Percentiles rank a stretch among this genome's conserved stretches.
phyloP scores from a whole-genome alignment of 495 filamentous ascomycete genomes.

The Amniculicola lignicola region DNA sequence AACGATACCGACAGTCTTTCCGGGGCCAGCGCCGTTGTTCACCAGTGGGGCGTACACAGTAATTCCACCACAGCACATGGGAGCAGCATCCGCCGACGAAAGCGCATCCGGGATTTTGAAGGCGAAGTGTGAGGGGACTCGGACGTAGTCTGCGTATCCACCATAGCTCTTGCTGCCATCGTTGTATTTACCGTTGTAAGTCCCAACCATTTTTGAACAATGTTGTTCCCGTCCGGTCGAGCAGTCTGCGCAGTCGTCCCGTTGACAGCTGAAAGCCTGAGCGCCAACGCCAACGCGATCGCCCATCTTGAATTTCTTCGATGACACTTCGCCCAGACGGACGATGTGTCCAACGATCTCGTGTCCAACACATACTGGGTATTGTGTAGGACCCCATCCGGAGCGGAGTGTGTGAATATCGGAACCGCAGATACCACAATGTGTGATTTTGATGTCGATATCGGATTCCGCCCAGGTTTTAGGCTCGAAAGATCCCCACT shows the following conservation, averaged over 20 bases:
- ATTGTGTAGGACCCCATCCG: conserved; percentile 67
- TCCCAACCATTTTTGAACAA: conserved; percentile 59
- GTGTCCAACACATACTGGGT: conserved; percentile 73
- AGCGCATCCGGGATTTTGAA: conserved; percentile 70
- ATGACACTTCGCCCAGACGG: conserved; percentile 55
- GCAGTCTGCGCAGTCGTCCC: conserved; percentile 68
- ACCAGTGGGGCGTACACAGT: conserved; percentile 73
- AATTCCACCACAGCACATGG: conserved; percentile 81
- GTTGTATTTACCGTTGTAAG: conserved; percentile 65
- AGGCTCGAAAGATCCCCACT: conserved; percentile 67
- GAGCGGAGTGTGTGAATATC: conserved; percentile 73
- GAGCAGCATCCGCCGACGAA: conserved; percentile 61
- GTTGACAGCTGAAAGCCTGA: conserved; percentile 64
- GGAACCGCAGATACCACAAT: conserved; percentile 81
- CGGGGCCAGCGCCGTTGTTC: conserved; percentile 70
- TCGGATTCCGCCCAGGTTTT: conserved; percentile 65
- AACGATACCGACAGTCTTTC: conserved; percentile 77
- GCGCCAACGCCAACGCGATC: conserved; percentile 87
- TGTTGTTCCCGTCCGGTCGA: conserved; percentile 60
- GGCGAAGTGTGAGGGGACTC: conserved; percentile 70
- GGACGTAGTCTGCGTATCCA: conserved; percentile 69
- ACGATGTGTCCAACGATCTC: conserved; percentile 80
- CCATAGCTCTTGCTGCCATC: conserved; percentile 49
- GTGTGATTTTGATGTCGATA: conserved; percentile 72
- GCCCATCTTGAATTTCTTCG: conserved; percentile 61